A percentile compares a stretch with the other conserved stretches of the same genome.
phyloP scores from a whole-genome alignment of 2,329 filamentous ascomycete species.

The Ophiognomonia clavigignenti-juglandacearum region DNA sequence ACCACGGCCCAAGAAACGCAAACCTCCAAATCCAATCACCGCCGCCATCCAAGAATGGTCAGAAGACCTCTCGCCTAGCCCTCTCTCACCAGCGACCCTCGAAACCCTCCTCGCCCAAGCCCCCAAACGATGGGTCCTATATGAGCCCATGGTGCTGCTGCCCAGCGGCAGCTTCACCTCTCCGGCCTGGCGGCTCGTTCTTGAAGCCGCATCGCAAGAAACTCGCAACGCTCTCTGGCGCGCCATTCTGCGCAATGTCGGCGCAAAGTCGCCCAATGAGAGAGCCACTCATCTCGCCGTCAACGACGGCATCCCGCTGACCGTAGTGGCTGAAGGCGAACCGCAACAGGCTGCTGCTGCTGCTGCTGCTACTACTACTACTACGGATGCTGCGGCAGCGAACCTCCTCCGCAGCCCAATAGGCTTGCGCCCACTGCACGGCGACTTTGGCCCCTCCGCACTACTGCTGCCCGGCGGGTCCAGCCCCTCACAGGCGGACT shows the following conservation, averaged over 20 bases:
- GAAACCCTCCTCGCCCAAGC: conserved; percentile 33
- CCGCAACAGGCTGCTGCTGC: no score
- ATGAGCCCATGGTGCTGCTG: conserved; percentile 57
- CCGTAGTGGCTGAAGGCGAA: conserved; percentile 17
- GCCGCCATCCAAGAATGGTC: conserved; percentile 32
- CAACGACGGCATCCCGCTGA: conserved; percentile 57
- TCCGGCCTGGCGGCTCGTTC: conserved; percentile 32
- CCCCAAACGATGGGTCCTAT: conserved; percentile 56
- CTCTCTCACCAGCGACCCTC: not conserved
- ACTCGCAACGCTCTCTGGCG: conserved; percentile 39
- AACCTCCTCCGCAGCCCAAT: conserved; percentile 73
- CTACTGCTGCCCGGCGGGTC: not conserved
- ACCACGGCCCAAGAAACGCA: not conserved
- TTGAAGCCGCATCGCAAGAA: conserved; percentile 23
- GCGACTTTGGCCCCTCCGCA: conserved; percentile 63
- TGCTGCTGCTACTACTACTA: no score
- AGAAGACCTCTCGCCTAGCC: not conserved
- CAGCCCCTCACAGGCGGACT: conserved; percentile 43
- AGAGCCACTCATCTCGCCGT: conserved; percentile 52
- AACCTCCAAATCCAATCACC: conserved; percentile 29
- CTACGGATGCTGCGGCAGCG: conserved; percentile 30
- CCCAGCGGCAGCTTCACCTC: conserved; percentile 53
- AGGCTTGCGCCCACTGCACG: conserved; percentile 64
- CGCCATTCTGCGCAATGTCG: conserved; percentile 42
- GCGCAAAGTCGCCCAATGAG: conserved; percentile 32